Evolutionary conservation across 345 rosid species (phyloP).

Genomic region (Melaleuca alternifolia): DNA sequence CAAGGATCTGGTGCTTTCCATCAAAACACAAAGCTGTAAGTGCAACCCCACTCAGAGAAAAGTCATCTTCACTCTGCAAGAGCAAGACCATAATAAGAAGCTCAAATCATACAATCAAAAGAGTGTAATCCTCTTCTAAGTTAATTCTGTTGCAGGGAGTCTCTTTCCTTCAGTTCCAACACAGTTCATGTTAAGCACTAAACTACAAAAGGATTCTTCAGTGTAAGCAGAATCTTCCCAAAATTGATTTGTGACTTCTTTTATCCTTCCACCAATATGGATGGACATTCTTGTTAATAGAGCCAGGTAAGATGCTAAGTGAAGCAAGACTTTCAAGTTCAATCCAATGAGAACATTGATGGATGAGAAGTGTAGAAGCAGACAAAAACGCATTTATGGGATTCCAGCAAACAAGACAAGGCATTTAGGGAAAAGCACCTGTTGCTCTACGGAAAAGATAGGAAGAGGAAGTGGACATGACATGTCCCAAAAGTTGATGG

Average conservation of each 20-base stretch:
- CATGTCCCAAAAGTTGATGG: conserved; percentile 74
- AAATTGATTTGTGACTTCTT: not conserved
- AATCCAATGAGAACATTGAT: not conserved
- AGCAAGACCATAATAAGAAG: not conserved
- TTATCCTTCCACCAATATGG: not conserved
- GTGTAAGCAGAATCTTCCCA: not conserved
- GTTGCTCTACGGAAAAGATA: conserved; percentile 54
- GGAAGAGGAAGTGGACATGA: conserved; percentile 60
- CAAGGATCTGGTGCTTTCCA: conserved; percentile 39
- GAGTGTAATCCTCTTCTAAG: not conserved
- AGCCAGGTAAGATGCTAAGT: not conserved
- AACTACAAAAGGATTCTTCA: not conserved
- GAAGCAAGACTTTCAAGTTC: not conserved
- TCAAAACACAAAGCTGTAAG: conserved; percentile 61
- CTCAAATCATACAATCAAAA: not conserved
- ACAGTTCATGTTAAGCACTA: not conserved
- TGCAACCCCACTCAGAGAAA: conserved; percentile 48
- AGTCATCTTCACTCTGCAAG: conserved; percentile 64
- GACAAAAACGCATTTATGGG: not conserved
- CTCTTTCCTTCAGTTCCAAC: not conserved
- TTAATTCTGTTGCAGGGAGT: not conserved
- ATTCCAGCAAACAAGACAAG: not conserved
- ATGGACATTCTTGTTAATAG: not conserved
- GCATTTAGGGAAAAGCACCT: conserved; percentile 29
- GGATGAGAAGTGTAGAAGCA: not conserved